Evolutionary conservation across 768 basidiomycete species (phyloP).

Genomic region (Termitomyces sp.): DNA sequence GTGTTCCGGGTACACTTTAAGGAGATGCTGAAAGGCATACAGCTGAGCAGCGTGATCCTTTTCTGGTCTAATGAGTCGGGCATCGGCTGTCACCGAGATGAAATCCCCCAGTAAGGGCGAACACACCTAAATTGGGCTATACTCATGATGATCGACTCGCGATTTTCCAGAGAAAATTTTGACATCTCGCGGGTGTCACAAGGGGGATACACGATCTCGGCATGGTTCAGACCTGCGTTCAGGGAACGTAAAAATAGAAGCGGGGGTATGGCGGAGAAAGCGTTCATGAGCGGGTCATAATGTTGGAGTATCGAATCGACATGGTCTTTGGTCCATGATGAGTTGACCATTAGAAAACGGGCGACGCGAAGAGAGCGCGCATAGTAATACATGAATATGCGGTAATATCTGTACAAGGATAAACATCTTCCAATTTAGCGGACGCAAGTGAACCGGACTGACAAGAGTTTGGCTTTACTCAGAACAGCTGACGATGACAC

Average conservation of each 20-base stretch:
- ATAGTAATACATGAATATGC: constrained; percentile 83
- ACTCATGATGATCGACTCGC: constrained; percentile 73
- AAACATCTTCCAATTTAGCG: background rate
- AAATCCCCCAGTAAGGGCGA: background rate
- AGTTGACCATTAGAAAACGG: constrained; percentile 88
- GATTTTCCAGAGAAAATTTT: constrained; percentile 45
- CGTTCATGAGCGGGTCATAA: constrained; percentile 45
- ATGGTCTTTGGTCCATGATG: constrained; percentile 90
- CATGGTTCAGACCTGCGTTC: constrained; percentile 20
- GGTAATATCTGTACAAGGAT: constrained; percentile 68
- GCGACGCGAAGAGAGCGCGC: constrained; percentile 68
- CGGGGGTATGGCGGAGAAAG: constrained; percentile 43
- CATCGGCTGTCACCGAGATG: background rate
- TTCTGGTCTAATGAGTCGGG: constrained; percentile 62
- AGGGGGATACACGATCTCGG: constrained; percentile 80
- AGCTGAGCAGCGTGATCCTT: constrained; percentile 89
- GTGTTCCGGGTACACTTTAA: constrained; percentile 60
- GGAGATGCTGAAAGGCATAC: constrained; percentile 57
- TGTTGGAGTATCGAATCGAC: constrained; percentile 68
- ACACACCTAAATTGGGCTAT: constrained; percentile 89
- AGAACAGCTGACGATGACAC: constrained; percentile 56
- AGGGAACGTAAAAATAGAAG: constrained; percentile 28
- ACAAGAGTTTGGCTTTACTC: constrained; percentile 65
- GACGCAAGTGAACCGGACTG: background rate
- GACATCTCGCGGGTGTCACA: constrained; percentile 81